These are phyloP conservation scores for Blepharisma stoltei DNA, from an alignment of 73 alveolate species.

Conservation along the genomic window DNA sequence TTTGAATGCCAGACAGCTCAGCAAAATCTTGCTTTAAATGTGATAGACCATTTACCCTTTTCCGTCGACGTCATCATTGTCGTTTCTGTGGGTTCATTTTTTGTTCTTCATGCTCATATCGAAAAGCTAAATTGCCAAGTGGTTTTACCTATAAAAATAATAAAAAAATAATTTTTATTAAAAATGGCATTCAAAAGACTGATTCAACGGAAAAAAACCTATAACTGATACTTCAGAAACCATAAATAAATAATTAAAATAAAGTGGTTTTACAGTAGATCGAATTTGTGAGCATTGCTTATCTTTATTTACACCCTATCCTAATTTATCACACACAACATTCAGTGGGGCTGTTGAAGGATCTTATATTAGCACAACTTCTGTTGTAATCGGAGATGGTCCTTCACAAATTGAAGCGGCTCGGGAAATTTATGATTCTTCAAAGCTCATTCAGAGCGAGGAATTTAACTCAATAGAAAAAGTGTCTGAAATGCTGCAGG, in stretches of 20 bases:
- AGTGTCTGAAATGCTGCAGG: no score
- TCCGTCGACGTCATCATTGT: conserved; percentile 84
- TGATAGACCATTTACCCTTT: conserved; percentile 69
- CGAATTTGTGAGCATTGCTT: background rate
- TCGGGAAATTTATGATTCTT: no score
- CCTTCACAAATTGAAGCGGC: no score
- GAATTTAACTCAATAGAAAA: no score
- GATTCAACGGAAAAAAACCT: conserved; percentile 2
- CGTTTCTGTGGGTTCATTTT: conserved; percentile 83
- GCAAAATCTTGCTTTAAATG: conserved; percentile 78
- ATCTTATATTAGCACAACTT: no score
- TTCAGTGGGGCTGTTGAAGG: no score
- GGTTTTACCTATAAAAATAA: background rate
- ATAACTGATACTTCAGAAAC: background rate
- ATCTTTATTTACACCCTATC: background rate
- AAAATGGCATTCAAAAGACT: background rate
- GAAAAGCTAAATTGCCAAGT: background rate
- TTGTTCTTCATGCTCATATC: conserved; percentile 69
- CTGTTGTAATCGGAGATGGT: no score
- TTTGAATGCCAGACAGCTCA: conserved; percentile 76
- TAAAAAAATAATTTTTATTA: background rate
- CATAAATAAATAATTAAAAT: background rate
- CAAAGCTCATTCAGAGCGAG: no score
- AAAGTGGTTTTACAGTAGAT: background rate
- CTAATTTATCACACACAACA: no score